Evolutionary conservation across 2,329 filamentous ascomycete genomes (phyloP).

Genomic region (Stachybotrys chartarum): DNA sequence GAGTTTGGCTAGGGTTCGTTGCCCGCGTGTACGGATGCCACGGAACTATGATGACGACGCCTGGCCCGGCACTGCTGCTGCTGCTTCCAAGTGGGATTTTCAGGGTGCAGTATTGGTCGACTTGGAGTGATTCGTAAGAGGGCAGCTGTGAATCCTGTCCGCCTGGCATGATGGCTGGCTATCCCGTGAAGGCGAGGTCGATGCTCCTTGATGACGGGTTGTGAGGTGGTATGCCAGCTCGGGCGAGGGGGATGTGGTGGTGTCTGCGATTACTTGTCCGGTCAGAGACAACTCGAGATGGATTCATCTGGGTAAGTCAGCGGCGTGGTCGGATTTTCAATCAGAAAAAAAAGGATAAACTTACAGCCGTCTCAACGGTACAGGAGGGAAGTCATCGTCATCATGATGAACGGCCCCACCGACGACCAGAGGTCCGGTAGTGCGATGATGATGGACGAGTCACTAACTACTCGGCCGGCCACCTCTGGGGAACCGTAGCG

Average conservation of each 20-base stretch:
- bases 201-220: too few species aligned
- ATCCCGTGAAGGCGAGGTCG: too few species aligned
- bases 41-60: neutral
- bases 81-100: neutral
- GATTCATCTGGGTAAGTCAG: neutral
- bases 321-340: neutral
- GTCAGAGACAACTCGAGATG: too few species aligned
- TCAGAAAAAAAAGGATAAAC: neutral
- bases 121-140: neutral
- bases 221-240: too few species aligned
- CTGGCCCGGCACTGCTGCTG: neutral
- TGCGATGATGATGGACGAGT: neutral
- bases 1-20: too few species aligned
- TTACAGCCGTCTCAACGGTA: neutral
- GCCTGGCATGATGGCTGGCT: neutral
- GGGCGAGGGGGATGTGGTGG: too few species aligned
- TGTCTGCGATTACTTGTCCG: too few species aligned
- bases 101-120: neutral
- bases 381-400: neutral
- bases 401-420: neutral
- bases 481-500: too few species aligned
- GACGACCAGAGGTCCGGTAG: neutral
- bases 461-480: neutral
- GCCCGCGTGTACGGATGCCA: neutral
- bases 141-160: neutral